Evolutionary conservation across 129 eudicot genomes (phyloP).

Genomic region (Centrapalus pauciflorus): DNA sequence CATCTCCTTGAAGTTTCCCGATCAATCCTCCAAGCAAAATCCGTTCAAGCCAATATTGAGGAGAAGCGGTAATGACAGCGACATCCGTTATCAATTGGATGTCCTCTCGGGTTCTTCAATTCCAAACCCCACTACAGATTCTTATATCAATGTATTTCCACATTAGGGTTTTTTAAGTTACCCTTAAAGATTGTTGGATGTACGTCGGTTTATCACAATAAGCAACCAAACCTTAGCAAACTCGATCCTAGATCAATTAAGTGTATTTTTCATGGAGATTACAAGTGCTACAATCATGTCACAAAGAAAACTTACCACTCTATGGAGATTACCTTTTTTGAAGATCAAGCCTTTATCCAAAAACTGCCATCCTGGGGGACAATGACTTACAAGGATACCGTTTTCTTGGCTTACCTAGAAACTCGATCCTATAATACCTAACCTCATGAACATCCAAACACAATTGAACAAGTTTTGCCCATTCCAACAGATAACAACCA

Average conservation of each 20-base stretch:
- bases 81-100: neutral
- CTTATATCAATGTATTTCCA: neutral
- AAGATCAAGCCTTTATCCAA: neutral
- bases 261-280: too few species aligned
- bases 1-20: neutral
- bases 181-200: too few species aligned
- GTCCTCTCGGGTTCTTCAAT: neutral
- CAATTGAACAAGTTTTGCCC: too few species aligned
- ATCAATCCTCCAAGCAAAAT: neutral
- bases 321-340: neutral
- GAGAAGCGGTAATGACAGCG: too few species aligned
- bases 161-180: neutral
- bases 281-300: neutral
- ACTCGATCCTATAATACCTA: neutral
- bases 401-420: neutral
- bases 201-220: too few species aligned
- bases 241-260: too few species aligned
- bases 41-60: neutral
- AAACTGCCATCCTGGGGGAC: neutral
- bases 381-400: neutral
- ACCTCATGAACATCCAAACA: too few species aligned
- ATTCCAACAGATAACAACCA: too few species aligned
- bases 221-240: neutral
- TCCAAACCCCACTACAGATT: neutral
- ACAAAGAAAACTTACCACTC: neutral